These are phyloP conservation scores for Blumeria graminis DNA, from an alignment of 2,329 filamentous ascomycete species.

Conservation along the genomic window DNA sequence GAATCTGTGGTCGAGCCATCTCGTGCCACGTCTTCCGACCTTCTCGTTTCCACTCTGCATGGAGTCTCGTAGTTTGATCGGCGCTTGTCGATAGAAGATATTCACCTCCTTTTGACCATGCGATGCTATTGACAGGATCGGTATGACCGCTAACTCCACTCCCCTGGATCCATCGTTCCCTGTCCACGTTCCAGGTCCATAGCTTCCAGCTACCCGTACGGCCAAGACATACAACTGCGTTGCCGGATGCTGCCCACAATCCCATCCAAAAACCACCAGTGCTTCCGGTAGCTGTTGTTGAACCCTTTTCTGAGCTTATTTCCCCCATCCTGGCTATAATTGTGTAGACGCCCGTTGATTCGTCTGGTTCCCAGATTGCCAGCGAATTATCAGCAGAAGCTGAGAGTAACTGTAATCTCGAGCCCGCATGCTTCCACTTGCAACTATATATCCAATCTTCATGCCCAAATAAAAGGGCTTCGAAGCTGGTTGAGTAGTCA, in stretches of 20 bases:
- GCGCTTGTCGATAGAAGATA: constrained; percentile 75
- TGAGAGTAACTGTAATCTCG: constrained; percentile 50
- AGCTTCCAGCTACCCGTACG: constrained; percentile 82
- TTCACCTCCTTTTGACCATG: constrained; percentile 60
- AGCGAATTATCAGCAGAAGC: constrained; percentile 90
- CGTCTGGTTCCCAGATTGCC: constrained; percentile 75
- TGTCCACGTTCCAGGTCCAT: constrained; percentile 41
- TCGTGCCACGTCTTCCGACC: constrained; percentile 60
- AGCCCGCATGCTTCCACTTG: constrained; percentile 15
- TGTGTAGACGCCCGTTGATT: constrained; percentile 71
- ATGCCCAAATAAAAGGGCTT: constrained; percentile 78
- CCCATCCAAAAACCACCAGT: constrained; percentile 93
- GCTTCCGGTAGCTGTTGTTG: constrained; percentile 86
- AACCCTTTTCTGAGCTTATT: constrained; percentile 83
- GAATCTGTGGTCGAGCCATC: constrained; percentile 84
- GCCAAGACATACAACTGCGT: constrained; percentile 56
- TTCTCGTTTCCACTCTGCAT: constrained; percentile 47
- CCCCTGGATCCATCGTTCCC: constrained; percentile 51
- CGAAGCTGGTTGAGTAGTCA: constrained; percentile 69
- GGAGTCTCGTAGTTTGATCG: constrained; percentile 81
- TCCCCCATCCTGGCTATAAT: constrained; percentile 70
- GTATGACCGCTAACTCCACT: constrained; percentile 69
- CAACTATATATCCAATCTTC: constrained; percentile 97
- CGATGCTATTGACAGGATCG: constrained; percentile 52
- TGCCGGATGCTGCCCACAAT: constrained; percentile 63